Conservation (phyloP, 169 alveolate genomes). For the Perkinsus chesapeaki region DNA sequence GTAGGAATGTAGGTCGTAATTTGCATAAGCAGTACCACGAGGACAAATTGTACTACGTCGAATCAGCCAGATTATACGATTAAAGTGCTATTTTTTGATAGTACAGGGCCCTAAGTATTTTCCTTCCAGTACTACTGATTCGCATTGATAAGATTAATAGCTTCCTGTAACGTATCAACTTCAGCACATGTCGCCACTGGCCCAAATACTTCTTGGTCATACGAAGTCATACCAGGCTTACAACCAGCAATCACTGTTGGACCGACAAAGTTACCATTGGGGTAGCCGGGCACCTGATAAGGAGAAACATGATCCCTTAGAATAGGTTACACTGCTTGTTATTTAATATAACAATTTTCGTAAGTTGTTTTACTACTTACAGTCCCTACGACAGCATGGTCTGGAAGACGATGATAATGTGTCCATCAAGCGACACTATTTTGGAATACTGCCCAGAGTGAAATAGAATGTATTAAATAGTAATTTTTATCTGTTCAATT, state of each 20-base stretch:
- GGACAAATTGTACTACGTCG: neutral
- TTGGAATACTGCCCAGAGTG: too few species aligned
- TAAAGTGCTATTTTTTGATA: too few species aligned
- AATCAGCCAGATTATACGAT: neutral
- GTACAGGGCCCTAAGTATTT: slow-evolving; percentile 29
- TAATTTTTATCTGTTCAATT: too few species aligned
- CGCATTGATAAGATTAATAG: slow-evolving; percentile 49
- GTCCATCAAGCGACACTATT: slow-evolving; percentile 25
- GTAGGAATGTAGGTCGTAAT: too few species aligned
- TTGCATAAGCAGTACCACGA: neutral
- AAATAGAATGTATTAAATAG: too few species aligned
- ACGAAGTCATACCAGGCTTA: slow-evolving; percentile 44
- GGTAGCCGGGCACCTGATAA: slow-evolving; percentile 32
- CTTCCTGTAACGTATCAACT: slow-evolving; percentile 57
- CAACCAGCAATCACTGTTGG: slow-evolving; percentile 61
- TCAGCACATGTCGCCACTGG: slow-evolving; percentile 51
- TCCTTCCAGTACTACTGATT: slow-evolving; percentile 22
- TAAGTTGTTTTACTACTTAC: too few species aligned
- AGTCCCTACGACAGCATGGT: neutral
- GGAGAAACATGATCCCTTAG: too few species aligned
- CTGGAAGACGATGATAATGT: slow-evolving; percentile 12
- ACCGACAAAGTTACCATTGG: slow-evolving; percentile 68
- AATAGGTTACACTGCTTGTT: too few species aligned
- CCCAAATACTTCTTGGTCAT: slow-evolving; percentile 67
- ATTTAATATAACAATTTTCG: too few species aligned